Evolutionary conservation across 768 basidiomycete genomes (phyloP), one percentile per base, ranked within the genome.

Genomic region (Glaciozyma martinii): DNA sequence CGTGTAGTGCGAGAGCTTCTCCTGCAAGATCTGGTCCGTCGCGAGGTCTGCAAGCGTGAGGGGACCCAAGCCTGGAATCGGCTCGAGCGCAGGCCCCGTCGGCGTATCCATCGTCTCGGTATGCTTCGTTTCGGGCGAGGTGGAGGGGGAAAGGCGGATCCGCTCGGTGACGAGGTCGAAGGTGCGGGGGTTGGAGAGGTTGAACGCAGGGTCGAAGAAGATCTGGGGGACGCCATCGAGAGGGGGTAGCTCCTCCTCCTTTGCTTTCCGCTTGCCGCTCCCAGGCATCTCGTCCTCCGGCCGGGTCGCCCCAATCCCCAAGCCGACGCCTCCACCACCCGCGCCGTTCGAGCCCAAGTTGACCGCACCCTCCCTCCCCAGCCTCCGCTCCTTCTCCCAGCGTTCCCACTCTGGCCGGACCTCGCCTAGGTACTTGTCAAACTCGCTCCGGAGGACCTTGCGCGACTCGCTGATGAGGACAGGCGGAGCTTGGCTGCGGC

Each of bases 1-100:
- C 3, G 93, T 86, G 73, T 94, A 87, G 62, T 90, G 86, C 15
- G 91, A 92, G 67, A 97, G 84, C 72, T 85, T 87, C 74, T 97
- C 93, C 15, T 94, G 85, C 5, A 93, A 85, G 81, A 75, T 85
- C 80, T 13, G 87, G 81, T 74, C 71, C 37, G 61, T n/a, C 1
- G 70, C 54, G 40, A 66, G 65, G 44, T 65, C 66, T 33, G 52
- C 60, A 37, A 59, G 62, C 15, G 66, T 66, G 29, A 58, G 43
- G 3, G 62, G 62, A 12, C 62, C 67, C 47, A 58, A 57, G 44
- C 68, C 68, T 21, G 65, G 62, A 18, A 60, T 3, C n/a, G 27
- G 5, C 27, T 43, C 59, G 33, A 32, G 21, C 15, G 1, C 58
- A 47, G 40, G 56, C 58, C 58, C 76, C 69, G 32, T 23, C 25